Conservation (phyloP, 495 filamentous ascomycete genomes). For the Neurospora sp. region DNA sequence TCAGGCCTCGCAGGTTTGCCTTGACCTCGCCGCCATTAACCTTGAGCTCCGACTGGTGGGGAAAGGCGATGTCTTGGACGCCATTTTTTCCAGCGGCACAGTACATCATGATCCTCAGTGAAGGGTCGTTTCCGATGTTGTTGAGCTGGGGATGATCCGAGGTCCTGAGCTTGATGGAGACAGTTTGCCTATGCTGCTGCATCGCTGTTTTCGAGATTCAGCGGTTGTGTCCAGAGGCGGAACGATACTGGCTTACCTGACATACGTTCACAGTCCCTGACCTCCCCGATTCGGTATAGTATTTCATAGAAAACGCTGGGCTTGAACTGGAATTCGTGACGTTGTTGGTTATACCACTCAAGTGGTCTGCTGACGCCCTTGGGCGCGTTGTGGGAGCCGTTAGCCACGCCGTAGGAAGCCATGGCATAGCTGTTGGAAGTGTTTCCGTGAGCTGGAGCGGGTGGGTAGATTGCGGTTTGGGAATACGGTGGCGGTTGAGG, state of each 20-base stretch:
- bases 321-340: slow-evolving; percentile 44
- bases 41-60: slow-evolving; percentile 83
- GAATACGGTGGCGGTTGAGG: slow-evolving; percentile 1
- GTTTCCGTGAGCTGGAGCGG: background rate
- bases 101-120: slow-evolving; percentile 66
- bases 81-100: slow-evolving; percentile 51
- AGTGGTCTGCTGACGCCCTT: background rate
- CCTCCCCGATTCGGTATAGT: slow-evolving; percentile 47
- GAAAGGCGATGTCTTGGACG: slow-evolving; percentile 74
- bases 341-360: background rate
- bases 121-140: slow-evolving; percentile 41
- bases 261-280: slow-evolving; percentile 60
- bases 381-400: slow-evolving; percentile 3
- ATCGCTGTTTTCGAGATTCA: slow-evolving; percentile 34
- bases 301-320: slow-evolving; percentile 69
- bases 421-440: slow-evolving; percentile 7
- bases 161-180: slow-evolving; percentile 41
- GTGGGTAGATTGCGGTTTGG: slow-evolving; percentile 3
- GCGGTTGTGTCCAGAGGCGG: background rate
- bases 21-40: slow-evolving; percentile 82
- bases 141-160: slow-evolving; percentile 35
- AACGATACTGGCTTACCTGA: background rate
- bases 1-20: slow-evolving; percentile 80
- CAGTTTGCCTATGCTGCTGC: slow-evolving; percentile 49
- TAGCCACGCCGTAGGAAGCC: slow-evolving; percentile 1